Conservation (phyloP, 345 rosid genomes). For the Euphorbia pulcherrima region DNA sequence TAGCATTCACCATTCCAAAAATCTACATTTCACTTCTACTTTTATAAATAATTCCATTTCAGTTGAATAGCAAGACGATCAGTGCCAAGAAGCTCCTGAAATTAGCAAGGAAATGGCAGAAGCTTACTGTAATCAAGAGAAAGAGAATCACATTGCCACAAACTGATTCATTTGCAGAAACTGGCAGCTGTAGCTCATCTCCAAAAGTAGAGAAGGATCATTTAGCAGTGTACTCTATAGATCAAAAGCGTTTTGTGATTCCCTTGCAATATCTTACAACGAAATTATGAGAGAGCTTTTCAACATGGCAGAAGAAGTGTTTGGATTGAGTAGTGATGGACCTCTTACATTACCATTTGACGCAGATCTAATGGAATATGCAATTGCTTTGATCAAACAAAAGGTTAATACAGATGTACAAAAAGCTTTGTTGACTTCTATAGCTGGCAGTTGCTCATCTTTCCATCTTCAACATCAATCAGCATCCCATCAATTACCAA, state of each 20-base stretch:
- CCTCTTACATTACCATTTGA: conserved; percentile 19
- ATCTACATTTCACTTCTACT: too few relatives aligned
- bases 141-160: not conserved
- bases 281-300: conserved; percentile 8
- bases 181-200: not conserved
- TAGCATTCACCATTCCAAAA: too few relatives aligned
- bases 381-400: not conserved
- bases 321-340: conserved; percentile 2
- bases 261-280: conserved; percentile 9
- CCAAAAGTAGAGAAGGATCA: conserved; percentile 12
- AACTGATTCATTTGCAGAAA: not conserved
- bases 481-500: not conserved
- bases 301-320: conserved; percentile 16
- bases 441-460: not conserved
- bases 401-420: not conserved
- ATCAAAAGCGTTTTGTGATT: conserved; percentile 7
- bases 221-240: conserved; percentile 9
- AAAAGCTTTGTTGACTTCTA: conserved; percentile 2
- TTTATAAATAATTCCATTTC: not conserved
- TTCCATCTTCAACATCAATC: not conserved
- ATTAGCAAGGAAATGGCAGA: conserved; percentile 14
- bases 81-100: conserved; percentile 13
- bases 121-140: conserved; percentile 3
- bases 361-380: conserved; percentile 2
- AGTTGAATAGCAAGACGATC: not conserved